Evolutionary conservation across 768 basidiomycete species (phyloP).

Genomic region (Termitomyces sp.): DNA sequence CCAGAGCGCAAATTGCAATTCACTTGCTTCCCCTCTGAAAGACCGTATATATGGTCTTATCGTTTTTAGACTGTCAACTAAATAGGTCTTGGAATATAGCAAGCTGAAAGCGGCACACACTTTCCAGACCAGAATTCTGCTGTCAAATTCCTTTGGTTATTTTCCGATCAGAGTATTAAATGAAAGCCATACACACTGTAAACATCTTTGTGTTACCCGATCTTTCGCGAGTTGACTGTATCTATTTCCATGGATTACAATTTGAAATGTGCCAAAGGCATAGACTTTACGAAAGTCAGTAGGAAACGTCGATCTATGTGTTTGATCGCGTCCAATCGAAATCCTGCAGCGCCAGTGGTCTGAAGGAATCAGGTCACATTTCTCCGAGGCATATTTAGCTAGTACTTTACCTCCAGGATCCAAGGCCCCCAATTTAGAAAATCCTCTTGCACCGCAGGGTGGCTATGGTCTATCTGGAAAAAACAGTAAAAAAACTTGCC

Average conservation of each 20-base stretch:
- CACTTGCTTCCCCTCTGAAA: slow-evolving; percentile 59
- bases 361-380: slow-evolving; percentile 20
- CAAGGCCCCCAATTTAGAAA: slow-evolving; percentile 73
- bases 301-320: slow-evolving; percentile 75
- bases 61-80: slow-evolving; percentile 32
- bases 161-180: neutral
- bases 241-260: slow-evolving; percentile 25
- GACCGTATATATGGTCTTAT: slow-evolving; percentile 54
- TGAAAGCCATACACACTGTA: slow-evolving; percentile 33
- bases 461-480: slow-evolving; percentile 74
- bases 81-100: neutral
- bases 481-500: neutral
- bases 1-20: neutral
- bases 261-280: neutral
- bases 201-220: slow-evolving; percentile 51
- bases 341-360: slow-evolving; percentile 69
- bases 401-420: slow-evolving; percentile 44
- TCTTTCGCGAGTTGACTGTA: slow-evolving; percentile 42
- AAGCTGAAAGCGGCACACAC: slow-evolving; percentile 30
- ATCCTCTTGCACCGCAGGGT: slow-evolving; percentile 76
- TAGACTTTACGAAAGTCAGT: slow-evolving; percentile 53
- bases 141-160: slow-evolving; percentile 16
- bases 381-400: neutral
- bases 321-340: slow-evolving; percentile 88
- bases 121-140: slow-evolving; percentile 83